Percentiles rank a stretch among this genome's conserved stretches.
Evolutionary conservation across 2,329 filamentous ascomycete genomes (phyloP).

Genomic region (Nannizziopsis arthrosporioides): DNA sequence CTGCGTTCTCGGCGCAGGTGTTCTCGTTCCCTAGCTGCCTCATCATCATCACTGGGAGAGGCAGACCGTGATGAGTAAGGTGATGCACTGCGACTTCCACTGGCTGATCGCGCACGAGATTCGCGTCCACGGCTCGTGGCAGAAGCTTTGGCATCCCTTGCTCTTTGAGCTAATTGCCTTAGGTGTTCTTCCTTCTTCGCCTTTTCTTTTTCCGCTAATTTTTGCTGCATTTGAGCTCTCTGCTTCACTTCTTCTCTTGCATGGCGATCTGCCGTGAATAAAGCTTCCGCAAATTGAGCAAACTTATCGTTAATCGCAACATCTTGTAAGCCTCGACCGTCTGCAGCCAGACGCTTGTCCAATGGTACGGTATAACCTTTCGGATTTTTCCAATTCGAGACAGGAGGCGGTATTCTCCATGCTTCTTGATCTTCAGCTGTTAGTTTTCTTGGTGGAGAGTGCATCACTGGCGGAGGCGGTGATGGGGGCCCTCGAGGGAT

Average conservation of each 20-base stretch:
- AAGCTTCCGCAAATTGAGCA: conserved; percentile 83
- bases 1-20: conserved; percentile 64
- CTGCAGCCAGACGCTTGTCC: conserved; percentile 88
- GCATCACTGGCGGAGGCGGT: conserved; percentile 86
- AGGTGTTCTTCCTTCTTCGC: conserved; percentile 85
- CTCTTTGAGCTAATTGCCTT: conserved; percentile 77
- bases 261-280: conserved; percentile 89
- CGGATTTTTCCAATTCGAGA: conserved; percentile 98
- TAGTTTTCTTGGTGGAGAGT: conserved; percentile 84
- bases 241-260: conserved; percentile 92
- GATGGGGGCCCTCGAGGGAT: conserved; percentile 86
- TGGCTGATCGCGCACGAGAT: conserved; percentile 35
- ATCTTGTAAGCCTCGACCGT: conserved; percentile 83
- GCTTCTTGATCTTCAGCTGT: conserved; percentile 95
- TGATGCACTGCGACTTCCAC: conserved; percentile 36
- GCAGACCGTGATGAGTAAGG: conserved; percentile 36
- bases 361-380: conserved; percentile 95
- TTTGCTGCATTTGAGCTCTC: conserved; percentile 86
- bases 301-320: conserved; percentile 98
- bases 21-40: conserved; percentile 63
- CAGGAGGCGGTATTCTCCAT: conserved; percentile 81
- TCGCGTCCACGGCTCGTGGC: conserved; percentile 41
- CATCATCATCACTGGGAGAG: conserved; percentile 50
- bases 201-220: conserved; percentile 93
- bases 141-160: conserved; percentile 63